phyloP scores from a whole-genome alignment of 768 basidiomycete genomes.

The Tubosaeta sp. region DNA sequence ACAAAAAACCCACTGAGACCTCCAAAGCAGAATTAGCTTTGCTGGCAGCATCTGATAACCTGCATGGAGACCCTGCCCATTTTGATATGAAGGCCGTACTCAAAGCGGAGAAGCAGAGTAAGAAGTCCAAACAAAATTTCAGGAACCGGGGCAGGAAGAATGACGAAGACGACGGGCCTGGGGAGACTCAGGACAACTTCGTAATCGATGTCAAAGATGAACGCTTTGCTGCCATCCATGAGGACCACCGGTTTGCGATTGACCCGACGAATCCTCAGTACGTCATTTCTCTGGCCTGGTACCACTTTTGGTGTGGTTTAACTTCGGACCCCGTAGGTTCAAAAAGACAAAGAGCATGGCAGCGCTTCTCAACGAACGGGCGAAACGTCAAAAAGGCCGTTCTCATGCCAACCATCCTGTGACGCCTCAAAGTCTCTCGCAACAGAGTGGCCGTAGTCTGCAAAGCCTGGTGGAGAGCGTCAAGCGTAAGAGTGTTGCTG shows the following conservation, averaged over 20 bases:
- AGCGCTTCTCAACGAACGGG: conserved; percentile 79
- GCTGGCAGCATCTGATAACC: conserved; percentile 54
- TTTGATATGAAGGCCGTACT: conserved; percentile 90
- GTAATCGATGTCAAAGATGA: conserved; percentile 79
- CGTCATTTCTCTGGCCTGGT: conserved; percentile 28
- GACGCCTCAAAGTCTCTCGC: background rate
- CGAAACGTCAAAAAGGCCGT: conserved; percentile 51
- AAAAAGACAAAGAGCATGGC: conserved; percentile 92
- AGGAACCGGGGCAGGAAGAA: conserved; percentile 19
- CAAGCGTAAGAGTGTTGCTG: conserved; percentile 64
- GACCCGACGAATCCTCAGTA: conserved; percentile 95
- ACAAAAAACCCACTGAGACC: conserved; percentile 17
- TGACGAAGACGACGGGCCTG: conserved; percentile 43
- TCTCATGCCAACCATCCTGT: background rate
- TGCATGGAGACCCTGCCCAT: conserved; percentile 58
- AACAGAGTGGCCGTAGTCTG: conserved; percentile 37
- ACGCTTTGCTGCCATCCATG: conserved; percentile 83
- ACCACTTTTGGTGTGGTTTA: background rate
- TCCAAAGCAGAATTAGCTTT: conserved; percentile 59
- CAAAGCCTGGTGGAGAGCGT: conserved; percentile 78
- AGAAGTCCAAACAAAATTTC: conserved; percentile 37
- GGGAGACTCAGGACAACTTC: conserved; percentile 78
- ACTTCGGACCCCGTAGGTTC: conserved; percentile 50
- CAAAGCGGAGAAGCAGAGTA: conserved; percentile 71
- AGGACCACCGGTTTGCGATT: conserved; percentile 90